These are phyloP conservation scores for Fusarium nygamai DNA, from an alignment of 2,329 filamentous ascomycete species.

Conservation along the genomic window DNA sequence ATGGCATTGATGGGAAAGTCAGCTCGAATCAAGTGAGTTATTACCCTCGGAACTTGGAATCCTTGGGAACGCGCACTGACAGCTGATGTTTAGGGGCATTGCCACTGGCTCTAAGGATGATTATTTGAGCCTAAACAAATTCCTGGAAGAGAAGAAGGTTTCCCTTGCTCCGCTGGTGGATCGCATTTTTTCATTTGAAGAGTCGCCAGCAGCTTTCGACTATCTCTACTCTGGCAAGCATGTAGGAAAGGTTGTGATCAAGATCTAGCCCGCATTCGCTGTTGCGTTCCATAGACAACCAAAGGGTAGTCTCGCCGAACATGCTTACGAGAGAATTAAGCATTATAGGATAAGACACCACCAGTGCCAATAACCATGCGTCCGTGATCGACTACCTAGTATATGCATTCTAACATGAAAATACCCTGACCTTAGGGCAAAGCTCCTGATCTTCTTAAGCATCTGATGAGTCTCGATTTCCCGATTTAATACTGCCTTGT, in stretches of 20 bases:
- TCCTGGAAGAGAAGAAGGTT: neutral
- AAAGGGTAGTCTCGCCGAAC: accelerated
- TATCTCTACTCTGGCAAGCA: neutral
- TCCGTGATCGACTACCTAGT: neutral
- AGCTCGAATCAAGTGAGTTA: neutral
- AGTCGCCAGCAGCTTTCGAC: neutral
- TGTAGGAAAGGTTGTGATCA: neutral
- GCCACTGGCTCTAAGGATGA: neutral
- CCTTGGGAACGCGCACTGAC: neutral
- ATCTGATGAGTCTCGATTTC: neutral
- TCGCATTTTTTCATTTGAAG: neutral
- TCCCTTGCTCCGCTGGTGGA: neutral
- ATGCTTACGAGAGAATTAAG: neutral
- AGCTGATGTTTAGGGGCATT: neutral
- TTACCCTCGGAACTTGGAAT: too few relatives aligned
- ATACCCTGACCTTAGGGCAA: neutral
- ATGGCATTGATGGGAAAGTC: neutral
- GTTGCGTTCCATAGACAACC: accelerated
- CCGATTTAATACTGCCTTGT: neutral
- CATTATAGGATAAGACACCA: accelerated
- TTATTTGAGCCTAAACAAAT: neutral
- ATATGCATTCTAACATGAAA: neutral
- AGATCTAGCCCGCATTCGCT: neutral
- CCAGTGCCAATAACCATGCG: accelerated
- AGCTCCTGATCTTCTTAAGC: accelerated